Evolutionary conservation across 768 basidiomycete genomes (phyloP).

Genomic region (Pholiota conissans): DNA sequence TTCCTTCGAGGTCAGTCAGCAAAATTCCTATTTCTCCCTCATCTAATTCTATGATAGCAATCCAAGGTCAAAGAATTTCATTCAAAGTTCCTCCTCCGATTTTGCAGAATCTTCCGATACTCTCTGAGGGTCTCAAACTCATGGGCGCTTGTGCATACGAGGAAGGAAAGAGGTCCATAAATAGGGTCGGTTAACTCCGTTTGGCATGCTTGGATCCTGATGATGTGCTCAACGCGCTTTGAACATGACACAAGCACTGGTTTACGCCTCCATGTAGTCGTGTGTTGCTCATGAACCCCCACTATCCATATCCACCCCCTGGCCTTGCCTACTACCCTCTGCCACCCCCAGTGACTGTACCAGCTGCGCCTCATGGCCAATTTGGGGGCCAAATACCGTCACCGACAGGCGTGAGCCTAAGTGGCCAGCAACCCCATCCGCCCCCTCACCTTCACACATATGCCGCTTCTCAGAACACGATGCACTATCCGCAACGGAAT

Average conservation of each 20-base stretch:
- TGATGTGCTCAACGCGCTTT: neutral
- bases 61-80: too few relatives aligned
- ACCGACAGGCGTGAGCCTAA: constrained; percentile 6
- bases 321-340: constrained; percentile 11
- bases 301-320: constrained; percentile 16
- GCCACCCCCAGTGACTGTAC: neutral
- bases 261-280: constrained; percentile 9
- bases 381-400: constrained; percentile 9
- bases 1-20: too few relatives aligned
- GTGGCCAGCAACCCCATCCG: constrained; percentile 9
- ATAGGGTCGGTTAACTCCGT: neutral
- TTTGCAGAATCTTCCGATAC: too few relatives aligned
- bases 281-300: constrained; percentile 15
- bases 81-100: too few relatives aligned
- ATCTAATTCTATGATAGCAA: too few relatives aligned
- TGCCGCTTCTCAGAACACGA: constrained; percentile 1
- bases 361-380: constrained; percentile 9
- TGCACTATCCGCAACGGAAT: constrained; percentile 2
- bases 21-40: too few relatives aligned
- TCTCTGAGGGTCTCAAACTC: too few relatives aligned
- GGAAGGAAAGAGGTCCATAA: neutral
- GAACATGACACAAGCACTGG: neutral
- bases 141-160: neutral
- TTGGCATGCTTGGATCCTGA: neutral
- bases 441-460: constrained; percentile 8